Evolutionary conservation across 495 filamentous ascomycete species (phyloP), one percentile per base, ranked within the genome.

Genomic region (Melanomma pulvis-pyrius): DNA sequence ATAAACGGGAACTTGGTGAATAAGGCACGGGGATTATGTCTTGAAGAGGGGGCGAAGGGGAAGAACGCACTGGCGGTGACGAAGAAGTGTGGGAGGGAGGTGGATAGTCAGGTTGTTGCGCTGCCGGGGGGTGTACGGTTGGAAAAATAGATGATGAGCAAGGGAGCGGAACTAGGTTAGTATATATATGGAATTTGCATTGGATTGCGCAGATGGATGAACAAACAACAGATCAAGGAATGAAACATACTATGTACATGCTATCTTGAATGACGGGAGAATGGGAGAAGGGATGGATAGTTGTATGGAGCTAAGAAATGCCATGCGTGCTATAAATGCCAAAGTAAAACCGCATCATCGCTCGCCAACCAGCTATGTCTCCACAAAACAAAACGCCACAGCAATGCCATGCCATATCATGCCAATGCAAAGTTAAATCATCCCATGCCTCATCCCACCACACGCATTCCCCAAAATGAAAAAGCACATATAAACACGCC

Each of bases 71-170:
- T n/a, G 4, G 62, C 24, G 9, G 1, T 44, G 28, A 34, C 41
- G 26, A 68, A 44, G 58, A 57, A 56, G 39, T 56, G 57, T 52
- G 65, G 65, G 28, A 39, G 9, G 7, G 57, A 49, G 49, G 11
- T 46, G 29, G 58, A 68, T 57, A 49, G 26, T 25, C 65, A 68
- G 41, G 65, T 68, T 54, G 28, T 68, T 50, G 65, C 58, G 51
- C 21, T 68, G 39, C 65, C 65, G 22, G 65, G 65, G 11, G 65
- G 65, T 61, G 65, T 68, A 19, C 34, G 44, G 56, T 55, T 66
- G 34, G 63, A 66, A 46, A 36, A 48, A 4, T 39, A 60, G 26
- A 30, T 30, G 26, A n/a, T n/a, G n/a, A n/a, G n/a, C n/a, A 24
- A 54, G 24, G 28, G 51, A 15, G 21, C 7, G 49, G 3, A 52